phyloP scores from a whole-genome alignment of 805 yeast genomes.

The Yarrowia sp. region DNA sequence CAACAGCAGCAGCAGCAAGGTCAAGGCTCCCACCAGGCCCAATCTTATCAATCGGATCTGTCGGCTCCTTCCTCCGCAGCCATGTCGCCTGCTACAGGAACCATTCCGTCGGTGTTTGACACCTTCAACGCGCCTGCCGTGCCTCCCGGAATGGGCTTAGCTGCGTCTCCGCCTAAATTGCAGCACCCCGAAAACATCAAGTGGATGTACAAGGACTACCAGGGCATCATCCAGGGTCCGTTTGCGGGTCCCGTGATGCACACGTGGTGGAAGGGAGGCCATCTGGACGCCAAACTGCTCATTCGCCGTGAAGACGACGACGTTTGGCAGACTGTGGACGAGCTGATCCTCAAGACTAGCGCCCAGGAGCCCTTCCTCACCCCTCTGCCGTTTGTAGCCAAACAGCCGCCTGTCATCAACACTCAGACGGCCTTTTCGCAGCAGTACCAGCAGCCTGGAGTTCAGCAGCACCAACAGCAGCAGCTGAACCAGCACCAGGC shows the following conservation, averaged over 20 bases:
- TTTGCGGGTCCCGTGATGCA: slow-evolving; percentile 78
- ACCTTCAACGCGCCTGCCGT: slow-evolving; percentile 25
- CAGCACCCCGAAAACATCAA: slow-evolving; percentile 55
- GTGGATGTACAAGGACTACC: slow-evolving; percentile 79
- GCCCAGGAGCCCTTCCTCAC: slow-evolving; percentile 65
- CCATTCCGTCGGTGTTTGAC: slow-evolving; percentile 16
- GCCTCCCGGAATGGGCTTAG: slow-evolving; percentile 33
- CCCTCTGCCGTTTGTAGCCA: slow-evolving; percentile 49
- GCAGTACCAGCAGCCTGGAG: slow-evolving; percentile 34
- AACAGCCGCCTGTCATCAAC: slow-evolving; percentile 14
- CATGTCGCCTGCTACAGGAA: slow-evolving; percentile 5
- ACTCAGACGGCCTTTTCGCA: slow-evolving; percentile 18
- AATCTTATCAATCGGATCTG: too few species aligned
- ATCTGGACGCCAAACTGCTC: slow-evolving; percentile 61
- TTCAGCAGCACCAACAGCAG: neutral
- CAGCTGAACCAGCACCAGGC: neutral
- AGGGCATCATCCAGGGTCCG: slow-evolving; percentile 80
- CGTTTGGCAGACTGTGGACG: slow-evolving; percentile 59
- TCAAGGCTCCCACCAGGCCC: too few species aligned
- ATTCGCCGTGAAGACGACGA: slow-evolving; percentile 67
- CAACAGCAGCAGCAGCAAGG: slow-evolving; percentile 3
- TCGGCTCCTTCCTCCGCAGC: neutral
- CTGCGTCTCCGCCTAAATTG: slow-evolving; percentile 42
- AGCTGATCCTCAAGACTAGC: slow-evolving; percentile 59
- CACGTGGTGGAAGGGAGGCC: slow-evolving; percentile 71